Evolutionary conservation across 805 yeast species (phyloP).

Genomic region (Nakazawaea wickerhamii): DNA sequence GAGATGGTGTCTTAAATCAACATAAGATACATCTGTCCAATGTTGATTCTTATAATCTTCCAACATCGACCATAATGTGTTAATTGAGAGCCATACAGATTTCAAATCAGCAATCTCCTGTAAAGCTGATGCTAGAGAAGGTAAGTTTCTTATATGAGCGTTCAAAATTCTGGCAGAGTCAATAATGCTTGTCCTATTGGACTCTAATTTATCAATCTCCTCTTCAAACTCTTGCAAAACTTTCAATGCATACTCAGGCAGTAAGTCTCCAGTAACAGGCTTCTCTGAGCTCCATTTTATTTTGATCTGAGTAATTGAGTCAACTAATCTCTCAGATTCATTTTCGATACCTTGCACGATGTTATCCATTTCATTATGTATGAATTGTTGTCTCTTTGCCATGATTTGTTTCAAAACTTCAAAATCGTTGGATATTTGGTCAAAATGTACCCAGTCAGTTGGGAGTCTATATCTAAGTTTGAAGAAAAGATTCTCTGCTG

Average conservation of each 20-base stretch:
- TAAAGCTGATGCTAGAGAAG: conserved; percentile 9
- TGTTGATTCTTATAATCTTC: conserved; percentile 32
- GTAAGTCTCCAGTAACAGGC: conserved; percentile 38
- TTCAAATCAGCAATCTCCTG: conserved; percentile 53
- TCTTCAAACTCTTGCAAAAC: conserved; percentile 25
- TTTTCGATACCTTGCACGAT: conserved; percentile 36
- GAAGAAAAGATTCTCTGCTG: conserved; percentile 25
- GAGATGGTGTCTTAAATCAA: conserved; percentile 39
- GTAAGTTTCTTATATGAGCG: conserved; percentile 22
- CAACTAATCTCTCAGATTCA: conserved; percentile 33
- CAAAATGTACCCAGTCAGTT: conserved; percentile 51
- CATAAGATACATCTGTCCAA: conserved; percentile 48
- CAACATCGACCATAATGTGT: conserved; percentile 42
- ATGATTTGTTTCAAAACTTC: conserved; percentile 35
- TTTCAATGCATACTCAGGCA: conserved; percentile 39
- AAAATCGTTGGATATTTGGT: conserved; percentile 53
- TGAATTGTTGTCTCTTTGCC: conserved; percentile 26
- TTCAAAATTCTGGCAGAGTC: conserved; percentile 31
- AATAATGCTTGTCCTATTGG: conserved; percentile 19
- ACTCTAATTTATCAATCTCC: conserved; percentile 12
- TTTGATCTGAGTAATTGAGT: conserved; percentile 24
- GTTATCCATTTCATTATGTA: conserved; percentile 37
- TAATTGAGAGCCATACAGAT: conserved; percentile 60
- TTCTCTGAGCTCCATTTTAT: conserved; percentile 44
- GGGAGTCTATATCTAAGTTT: conserved; percentile 45